phyloP scores from a whole-genome alignment of 495 filamentous ascomycete genomes.

The Neurospora sp. region DNA sequence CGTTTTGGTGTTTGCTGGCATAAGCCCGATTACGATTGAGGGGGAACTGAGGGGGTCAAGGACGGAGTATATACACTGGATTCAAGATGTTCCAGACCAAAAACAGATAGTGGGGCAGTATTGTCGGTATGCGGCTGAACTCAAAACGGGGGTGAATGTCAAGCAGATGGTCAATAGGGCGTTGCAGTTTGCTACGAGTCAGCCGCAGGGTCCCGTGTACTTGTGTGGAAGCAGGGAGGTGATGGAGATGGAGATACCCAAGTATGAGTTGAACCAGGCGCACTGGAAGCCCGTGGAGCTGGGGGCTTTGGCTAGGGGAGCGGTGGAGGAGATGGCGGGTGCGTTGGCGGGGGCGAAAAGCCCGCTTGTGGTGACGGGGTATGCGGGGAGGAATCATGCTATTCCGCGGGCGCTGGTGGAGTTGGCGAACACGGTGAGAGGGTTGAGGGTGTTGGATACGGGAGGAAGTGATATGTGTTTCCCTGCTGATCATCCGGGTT shows the following conservation, averaged over 20 bases:
- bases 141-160: slow-evolving; percentile 85
- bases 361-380: slow-evolving; percentile 76
- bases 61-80: slow-evolving; percentile 97
- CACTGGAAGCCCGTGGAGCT: slow-evolving; percentile 69
- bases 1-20: slow-evolving; percentile 81
- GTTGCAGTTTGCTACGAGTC: slow-evolving; percentile 71
- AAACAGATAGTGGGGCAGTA: slow-evolving; percentile 87
- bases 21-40: slow-evolving; percentile 83
- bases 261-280: slow-evolving; percentile 62
- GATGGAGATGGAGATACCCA: slow-evolving; percentile 85
- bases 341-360: slow-evolving; percentile 62
- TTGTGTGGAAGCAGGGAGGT: slow-evolving; percentile 75
- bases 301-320: slow-evolving; percentile 57
- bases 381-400: slow-evolving; percentile 65
- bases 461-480: slow-evolving; percentile 95
- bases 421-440: slow-evolving; percentile 66
- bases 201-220: slow-evolving; percentile 81
- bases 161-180: slow-evolving; percentile 95
- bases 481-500: slow-evolving; percentile 61
- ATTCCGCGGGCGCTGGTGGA: slow-evolving; percentile 62
- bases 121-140: slow-evolving; percentile 82
- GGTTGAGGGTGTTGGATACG: slow-evolving; percentile 76
- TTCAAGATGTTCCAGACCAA: slow-evolving; percentile 93
- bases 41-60: slow-evolving; percentile 80
- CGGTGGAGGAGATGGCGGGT: slow-evolving; percentile 56